Conservation (phyloP, 306 rosid species). For the Ammopiptanthus mongolicus region DNA sequence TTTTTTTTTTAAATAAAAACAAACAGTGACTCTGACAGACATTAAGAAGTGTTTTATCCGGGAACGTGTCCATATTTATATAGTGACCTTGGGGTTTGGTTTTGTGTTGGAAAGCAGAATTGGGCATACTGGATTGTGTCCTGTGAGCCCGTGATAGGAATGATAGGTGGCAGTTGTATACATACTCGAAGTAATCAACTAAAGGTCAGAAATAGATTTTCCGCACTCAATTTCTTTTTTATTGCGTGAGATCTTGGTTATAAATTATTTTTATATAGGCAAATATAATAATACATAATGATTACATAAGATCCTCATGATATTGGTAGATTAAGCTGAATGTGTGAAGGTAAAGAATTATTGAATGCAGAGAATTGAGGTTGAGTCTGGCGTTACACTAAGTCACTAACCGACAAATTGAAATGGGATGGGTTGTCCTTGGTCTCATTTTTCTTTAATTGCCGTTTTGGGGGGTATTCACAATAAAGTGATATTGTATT, state of each 20-base stretch:
- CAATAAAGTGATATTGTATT: not conserved
- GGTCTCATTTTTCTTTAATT: not conserved
- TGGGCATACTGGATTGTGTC: not conserved
- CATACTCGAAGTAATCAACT: no score
- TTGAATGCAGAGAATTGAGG: no score
- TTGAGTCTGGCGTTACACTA: not conserved
- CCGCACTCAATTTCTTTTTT: no score
- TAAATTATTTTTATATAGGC: no score
- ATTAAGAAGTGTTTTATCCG: not conserved
- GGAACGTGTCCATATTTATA: not conserved
- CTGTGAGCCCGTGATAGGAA: not conserved
- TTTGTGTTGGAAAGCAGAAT: not conserved
- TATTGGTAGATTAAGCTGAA: no score
- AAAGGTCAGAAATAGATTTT: no score
- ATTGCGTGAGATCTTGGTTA: no score
- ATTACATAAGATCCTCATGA: no score
- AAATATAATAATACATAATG: no score
- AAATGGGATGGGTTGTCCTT: not conserved
- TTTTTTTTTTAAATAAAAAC: no score
- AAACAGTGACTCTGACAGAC: no score
- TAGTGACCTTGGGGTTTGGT: not conserved
- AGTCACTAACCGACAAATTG: constrained; percentile 1
- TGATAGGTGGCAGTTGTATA: not conserved
- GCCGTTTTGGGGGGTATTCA: not conserved
- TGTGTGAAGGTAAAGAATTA: no score